phyloP scores from a whole-genome alignment of 345 rosid species.

The Citrus cavaleriei region DNA sequence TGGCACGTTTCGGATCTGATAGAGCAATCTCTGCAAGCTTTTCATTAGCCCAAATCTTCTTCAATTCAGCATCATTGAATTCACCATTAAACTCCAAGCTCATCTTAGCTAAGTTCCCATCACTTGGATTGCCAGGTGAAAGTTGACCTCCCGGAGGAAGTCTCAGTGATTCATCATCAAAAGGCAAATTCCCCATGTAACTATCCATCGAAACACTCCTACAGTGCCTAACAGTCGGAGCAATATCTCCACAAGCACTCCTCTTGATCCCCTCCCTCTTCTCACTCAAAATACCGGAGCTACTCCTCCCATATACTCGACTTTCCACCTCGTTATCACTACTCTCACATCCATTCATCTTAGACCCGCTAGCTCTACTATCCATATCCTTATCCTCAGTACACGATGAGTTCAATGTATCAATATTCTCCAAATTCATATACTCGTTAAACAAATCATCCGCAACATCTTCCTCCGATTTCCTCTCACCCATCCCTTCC shows the following conservation, averaged over 20 bases:
- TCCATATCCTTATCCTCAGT: conserved; percentile 61
- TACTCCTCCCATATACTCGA: conserved; percentile 38
- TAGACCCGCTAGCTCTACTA: conserved; percentile 63
- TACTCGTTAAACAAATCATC: conserved; percentile 63
- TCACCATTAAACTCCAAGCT: conserved; percentile 51
- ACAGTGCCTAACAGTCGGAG: conserved; percentile 43
- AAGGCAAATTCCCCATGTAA: conserved; percentile 49
- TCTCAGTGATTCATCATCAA: conserved; percentile 41
- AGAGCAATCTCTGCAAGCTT: conserved; percentile 77
- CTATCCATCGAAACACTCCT: conserved; percentile 83
- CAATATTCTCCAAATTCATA: conserved; percentile 64
- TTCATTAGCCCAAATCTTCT: conserved; percentile 71
- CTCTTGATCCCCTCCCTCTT: conserved; percentile 55
- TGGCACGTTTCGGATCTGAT: conserved; percentile 53
- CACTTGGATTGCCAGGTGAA: conserved; percentile 40
- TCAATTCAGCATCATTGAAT: conserved; percentile 57
- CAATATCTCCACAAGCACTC: conserved; percentile 56
- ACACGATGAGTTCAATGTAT: conserved; percentile 59
- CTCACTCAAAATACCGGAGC: conserved; percentile 21
- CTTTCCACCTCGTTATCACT: conserved; percentile 80
- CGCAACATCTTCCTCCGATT: conserved; percentile 47
- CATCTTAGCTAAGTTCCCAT: conserved; percentile 38
- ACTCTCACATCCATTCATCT: conserved; percentile 52
- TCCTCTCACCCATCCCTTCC: conserved; percentile 42
- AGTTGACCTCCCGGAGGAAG: conserved; percentile 21